These are phyloP conservation scores for Intubia oerlemansii DNA, from an alignment of 2,329 filamentous ascomycete species.

Conservation along the genomic window DNA sequence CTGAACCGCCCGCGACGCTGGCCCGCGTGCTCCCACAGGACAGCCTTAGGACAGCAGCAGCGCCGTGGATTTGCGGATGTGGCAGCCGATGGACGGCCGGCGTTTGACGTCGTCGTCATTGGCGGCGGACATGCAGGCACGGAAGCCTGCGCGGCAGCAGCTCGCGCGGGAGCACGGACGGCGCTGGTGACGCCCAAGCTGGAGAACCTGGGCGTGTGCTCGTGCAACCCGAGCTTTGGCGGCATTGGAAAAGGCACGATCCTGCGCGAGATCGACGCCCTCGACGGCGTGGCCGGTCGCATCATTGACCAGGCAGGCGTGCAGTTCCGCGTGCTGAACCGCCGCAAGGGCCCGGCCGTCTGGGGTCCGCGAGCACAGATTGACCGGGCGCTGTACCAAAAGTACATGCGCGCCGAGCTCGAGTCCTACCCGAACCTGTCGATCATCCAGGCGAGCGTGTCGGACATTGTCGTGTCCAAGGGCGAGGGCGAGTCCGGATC, in stretches of 20 bases:
- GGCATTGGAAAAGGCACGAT: constrained; percentile 98
- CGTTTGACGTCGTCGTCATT: constrained; percentile 85
- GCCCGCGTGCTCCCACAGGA: neutral
- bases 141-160: constrained; percentile 81
- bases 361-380: constrained; percentile 97
- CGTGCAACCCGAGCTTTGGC: constrained; percentile 91
- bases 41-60: neutral
- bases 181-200: constrained; percentile 74
- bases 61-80: constrained; percentile 5
- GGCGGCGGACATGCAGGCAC: constrained; percentile 90
- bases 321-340: constrained; percentile 82
- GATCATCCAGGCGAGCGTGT: constrained; percentile 70
- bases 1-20: neutral
- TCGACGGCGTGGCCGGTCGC: constrained; percentile 73
- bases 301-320: constrained; percentile 86
- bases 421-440: constrained; percentile 55
- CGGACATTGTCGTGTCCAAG: constrained; percentile 62
- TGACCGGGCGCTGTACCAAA: constrained; percentile 72
- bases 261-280: constrained; percentile 80
- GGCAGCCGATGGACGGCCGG: constrained; percentile 9
- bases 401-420: constrained; percentile 78
- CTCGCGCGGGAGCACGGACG: constrained; percentile 70
- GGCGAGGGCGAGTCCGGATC: no score
- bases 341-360: constrained; percentile 78
- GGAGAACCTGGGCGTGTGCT: constrained; percentile 83